Percentiles rank a stretch among this genome's conserved stretches.
Evolutionary conservation across 2,329 filamentous ascomycete species (phyloP).

Genomic region (Phaeosphaeria sp.): DNA sequence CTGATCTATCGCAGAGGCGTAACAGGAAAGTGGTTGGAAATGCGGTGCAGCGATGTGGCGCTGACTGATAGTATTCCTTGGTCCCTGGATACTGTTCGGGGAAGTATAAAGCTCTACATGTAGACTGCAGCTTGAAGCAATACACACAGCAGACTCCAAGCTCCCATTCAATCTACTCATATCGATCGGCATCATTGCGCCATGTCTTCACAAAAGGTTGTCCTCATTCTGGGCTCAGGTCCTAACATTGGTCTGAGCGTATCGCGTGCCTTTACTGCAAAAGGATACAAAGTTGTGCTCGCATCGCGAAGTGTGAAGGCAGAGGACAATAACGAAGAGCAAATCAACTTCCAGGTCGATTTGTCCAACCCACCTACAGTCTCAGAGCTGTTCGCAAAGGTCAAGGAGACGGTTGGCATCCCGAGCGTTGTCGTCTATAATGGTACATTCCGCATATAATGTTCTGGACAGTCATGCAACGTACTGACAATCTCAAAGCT

Average conservation of each 20-base stretch:
- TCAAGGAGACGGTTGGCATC: conserved; percentile 45
- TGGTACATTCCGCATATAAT: conserved; percentile 19
- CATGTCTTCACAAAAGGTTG: conserved; percentile 5
- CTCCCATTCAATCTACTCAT: not conserved
- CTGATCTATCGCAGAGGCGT: not conserved
- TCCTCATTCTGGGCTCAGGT: conserved; percentile 31
- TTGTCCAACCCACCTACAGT: conserved; percentile 45
- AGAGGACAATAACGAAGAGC: conserved; percentile 22
- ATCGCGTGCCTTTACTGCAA: conserved; percentile 13
- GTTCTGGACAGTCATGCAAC: not conserved
- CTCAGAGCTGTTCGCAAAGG: conserved; percentile 41
- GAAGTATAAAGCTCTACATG: no score
- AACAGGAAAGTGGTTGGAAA: not conserved
- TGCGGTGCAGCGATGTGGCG: not conserved
- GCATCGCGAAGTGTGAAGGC: conserved; percentile 20
- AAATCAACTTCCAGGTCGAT: conserved; percentile 47
- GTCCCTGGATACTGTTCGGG: no score
- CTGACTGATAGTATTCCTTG: not conserved
- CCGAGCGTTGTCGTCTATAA: conserved; percentile 56
- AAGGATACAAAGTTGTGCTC: conserved; percentile 31
- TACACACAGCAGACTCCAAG: not conserved
- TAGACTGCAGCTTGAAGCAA: no score
- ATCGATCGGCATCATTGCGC: not conserved
- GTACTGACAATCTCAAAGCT: conserved; percentile 6
- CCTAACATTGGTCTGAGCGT: conserved; percentile 18